Percentiles rank a stretch among this genome's conserved stretches.
These are phyloP conservation scores for Pseudodiploospora longispora DNA, from an alignment of 2,329 filamentous ascomycete genomes.

Conservation along the genomic window DNA sequence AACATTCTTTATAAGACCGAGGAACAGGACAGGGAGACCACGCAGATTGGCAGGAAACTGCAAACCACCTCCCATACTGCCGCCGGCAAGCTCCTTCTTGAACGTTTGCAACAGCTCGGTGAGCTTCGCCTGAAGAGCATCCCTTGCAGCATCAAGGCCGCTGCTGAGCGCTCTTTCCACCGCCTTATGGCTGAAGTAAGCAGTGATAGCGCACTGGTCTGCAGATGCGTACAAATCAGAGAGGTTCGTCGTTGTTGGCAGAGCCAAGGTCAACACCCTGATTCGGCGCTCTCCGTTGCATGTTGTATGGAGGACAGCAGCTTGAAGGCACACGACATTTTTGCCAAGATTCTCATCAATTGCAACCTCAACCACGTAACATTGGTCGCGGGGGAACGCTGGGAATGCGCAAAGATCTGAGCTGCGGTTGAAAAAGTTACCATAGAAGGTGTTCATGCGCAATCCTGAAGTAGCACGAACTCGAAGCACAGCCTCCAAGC, in stretches of 20 bases:
- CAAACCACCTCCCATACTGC: conserved; percentile 88
- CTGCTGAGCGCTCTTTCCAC: conserved; percentile 82
- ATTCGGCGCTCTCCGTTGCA: conserved; percentile 96
- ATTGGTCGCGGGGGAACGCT: conserved; percentile 93
- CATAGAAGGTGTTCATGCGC: conserved; percentile 96
- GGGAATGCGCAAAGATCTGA: conserved; percentile 97
- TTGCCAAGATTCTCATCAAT: conserved; percentile 93
- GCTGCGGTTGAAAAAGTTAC: conserved; percentile 98
- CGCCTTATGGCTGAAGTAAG: conserved; percentile 95
- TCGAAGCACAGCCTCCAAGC: conserved; percentile 87
- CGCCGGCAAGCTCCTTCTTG: conserved; percentile 91
- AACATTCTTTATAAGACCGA: conserved; percentile 93
- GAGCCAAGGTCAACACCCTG: conserved; percentile 82
- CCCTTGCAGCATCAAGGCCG: conserved; percentile 82
- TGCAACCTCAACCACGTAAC: conserved; percentile 94
- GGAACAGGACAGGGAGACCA: conserved; percentile 79
- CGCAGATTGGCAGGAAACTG: conserved; percentile 92
- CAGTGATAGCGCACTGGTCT: conserved; percentile 86
- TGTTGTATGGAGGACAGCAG: conserved; percentile 91
- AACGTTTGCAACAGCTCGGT: conserved; percentile 91
- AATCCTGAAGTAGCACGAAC: conserved; percentile 91
- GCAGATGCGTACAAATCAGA: conserved; percentile 91
- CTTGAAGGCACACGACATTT: conserved; percentile 85
- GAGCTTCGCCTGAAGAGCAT: conserved; percentile 84
- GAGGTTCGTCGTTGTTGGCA: conserved; percentile 86